Evolutionary conservation across 352 stramenopile species (phyloP).

Genomic region (Saprolegnia diclina): DNA sequence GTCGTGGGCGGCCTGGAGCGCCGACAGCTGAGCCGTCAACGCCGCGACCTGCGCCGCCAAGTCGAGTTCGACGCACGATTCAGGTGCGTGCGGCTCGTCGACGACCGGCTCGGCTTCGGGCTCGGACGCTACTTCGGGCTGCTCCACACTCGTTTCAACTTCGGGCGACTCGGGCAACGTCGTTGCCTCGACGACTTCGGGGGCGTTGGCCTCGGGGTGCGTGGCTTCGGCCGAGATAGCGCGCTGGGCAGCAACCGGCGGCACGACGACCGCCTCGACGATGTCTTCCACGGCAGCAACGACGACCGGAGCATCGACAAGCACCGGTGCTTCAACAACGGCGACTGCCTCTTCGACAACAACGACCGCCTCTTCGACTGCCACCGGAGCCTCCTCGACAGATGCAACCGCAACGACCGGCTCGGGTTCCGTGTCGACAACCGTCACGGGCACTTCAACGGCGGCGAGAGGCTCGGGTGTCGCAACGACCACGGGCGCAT

Average conservation of each 20-base stretch:
- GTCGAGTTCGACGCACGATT: neutral
- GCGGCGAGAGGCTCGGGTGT: neutral
- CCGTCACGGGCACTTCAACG: neutral
- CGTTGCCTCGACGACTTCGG: slow-evolving; percentile 34
- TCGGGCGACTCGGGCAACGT: slow-evolving; percentile 31
- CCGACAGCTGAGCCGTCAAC: slow-evolving; percentile 36
- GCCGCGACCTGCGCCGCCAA: slow-evolving; percentile 28
- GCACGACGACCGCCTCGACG: neutral
- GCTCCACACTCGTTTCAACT: slow-evolving; percentile 24
- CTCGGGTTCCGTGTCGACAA: neutral
- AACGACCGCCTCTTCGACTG: neutral
- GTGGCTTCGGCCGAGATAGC: neutral
- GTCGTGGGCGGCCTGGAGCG: slow-evolving; percentile 31
- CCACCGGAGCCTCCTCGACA: neutral
- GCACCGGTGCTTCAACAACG: neutral
- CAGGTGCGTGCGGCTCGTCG: neutral
- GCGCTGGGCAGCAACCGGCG: neutral
- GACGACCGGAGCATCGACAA: neutral
- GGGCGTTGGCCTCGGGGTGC: neutral
- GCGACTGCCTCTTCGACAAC: neutral
- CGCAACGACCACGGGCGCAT: neutral
- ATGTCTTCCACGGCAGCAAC: neutral
- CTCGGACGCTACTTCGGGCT: slow-evolving; percentile 15
- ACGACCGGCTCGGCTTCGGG: neutral
- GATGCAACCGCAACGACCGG: neutral